Evolutionary conservation across 225 moss, liverwort and hornwort genomes (phyloP).

Genomic region (Takakia lepidozioides): DNA sequence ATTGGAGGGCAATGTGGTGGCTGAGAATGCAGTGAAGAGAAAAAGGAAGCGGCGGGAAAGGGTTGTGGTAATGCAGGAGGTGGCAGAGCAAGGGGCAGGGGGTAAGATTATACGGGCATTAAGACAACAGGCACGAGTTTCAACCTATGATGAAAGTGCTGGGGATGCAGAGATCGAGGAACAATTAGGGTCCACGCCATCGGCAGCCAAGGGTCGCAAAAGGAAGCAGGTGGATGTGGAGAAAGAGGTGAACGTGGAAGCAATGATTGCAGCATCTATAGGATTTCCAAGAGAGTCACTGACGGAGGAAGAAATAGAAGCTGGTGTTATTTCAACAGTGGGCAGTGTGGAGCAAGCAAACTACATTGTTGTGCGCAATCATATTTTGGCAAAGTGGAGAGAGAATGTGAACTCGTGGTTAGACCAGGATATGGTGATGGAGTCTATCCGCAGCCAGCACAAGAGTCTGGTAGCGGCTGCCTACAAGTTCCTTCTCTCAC

Average conservation of each 20-base stretch:
- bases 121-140: slow-evolving; percentile 7
- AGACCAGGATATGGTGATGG: slow-evolving; percentile 18
- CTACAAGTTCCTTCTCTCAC: slow-evolving; percentile 32
- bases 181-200: neutral
- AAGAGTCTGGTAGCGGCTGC: slow-evolving; percentile 19
- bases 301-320: slow-evolving; percentile 33
- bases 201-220: slow-evolving; percentile 5
- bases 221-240: slow-evolving; percentile 13
- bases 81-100: neutral
- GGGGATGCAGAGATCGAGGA: slow-evolving; percentile 15
- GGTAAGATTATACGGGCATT: slow-evolving; percentile 8
- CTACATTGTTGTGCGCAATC: slow-evolving; percentile 38
- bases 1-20: no score
- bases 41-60: slow-evolving; percentile 10
- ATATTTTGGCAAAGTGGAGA: slow-evolving; percentile 47
- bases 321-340: slow-evolving; percentile 11
- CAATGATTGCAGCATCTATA: slow-evolving; percentile 25
- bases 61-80: slow-evolving; percentile 3
- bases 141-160: slow-evolving; percentile 11
- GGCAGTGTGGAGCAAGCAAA: slow-evolving; percentile 22
- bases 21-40: slow-evolving; percentile 6
- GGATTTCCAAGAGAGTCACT: slow-evolving; percentile 38
- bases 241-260: slow-evolving; percentile 18
- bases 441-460: slow-evolving; percentile 11
- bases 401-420: slow-evolving; percentile 25